Evolutionary conservation across 2,329 filamentous ascomycete species (phyloP).

Genomic region (Phoma herbarum): DNA sequence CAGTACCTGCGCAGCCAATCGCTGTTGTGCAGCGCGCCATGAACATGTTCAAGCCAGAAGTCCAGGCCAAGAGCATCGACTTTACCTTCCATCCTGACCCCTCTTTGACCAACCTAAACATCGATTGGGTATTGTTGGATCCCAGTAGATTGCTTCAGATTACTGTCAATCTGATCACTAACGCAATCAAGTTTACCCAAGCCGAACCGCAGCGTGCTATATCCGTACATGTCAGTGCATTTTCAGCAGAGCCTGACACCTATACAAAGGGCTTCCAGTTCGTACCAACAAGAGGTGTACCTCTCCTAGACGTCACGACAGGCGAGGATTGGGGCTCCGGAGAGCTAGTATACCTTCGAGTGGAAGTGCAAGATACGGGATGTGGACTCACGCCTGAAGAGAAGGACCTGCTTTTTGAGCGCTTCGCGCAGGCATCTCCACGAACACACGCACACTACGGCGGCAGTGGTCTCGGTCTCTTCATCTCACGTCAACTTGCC

Average conservation of each 20-base stretch:
- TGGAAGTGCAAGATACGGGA: constrained; percentile 47
- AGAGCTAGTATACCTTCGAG: constrained; percentile 37
- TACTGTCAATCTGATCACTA: constrained; percentile 55
- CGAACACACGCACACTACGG: constrained; percentile 48
- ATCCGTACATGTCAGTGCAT: constrained; percentile 50
- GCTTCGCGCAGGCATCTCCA: constrained; percentile 47
- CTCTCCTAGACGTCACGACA: constrained; percentile 27
- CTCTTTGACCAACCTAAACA: constrained; percentile 43
- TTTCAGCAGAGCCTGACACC: constrained; percentile 43
- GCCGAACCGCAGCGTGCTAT: constrained; percentile 47
- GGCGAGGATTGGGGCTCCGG: constrained; percentile 43
- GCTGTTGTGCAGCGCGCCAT: constrained; percentile 46
- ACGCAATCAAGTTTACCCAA: constrained; percentile 59
- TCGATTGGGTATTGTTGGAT: constrained; percentile 55
- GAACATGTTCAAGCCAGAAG: constrained; percentile 52
- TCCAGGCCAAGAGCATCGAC: constrained; percentile 41
- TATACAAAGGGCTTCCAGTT: constrained; percentile 35
- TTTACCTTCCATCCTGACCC: constrained; percentile 45
- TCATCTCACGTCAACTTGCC: constrained; percentile 48
- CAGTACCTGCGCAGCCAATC: constrained; percentile 51
- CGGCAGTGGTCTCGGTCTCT: constrained; percentile 48
- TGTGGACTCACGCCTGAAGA: constrained; percentile 44
- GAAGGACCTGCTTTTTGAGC: constrained; percentile 44
- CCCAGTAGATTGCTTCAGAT: constrained; percentile 55
- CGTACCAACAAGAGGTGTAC: constrained; percentile 33